Base-by-base conservation (phyloP, 2,329 filamentous ascomycete genomes). In the Alternaria ventricosa region DNA sequence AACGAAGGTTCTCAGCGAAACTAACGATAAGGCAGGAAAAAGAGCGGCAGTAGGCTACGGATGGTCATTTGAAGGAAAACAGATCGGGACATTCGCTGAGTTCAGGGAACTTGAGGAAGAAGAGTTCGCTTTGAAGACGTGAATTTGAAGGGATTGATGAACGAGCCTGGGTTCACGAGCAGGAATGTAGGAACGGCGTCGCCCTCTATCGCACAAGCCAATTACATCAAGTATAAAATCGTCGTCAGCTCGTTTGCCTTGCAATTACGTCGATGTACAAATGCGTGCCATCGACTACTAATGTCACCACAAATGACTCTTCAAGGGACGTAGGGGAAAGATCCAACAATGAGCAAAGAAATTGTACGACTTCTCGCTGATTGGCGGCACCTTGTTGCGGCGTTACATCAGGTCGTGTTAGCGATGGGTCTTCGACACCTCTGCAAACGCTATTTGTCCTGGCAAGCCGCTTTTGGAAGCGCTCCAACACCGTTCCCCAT, bases 31-130 rank as follows among this genome's bases (percentile, higher is more conserved):
- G n/a, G 36, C 36, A 41, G 36, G 0, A 3, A 41, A 0, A 18
- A 41, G 36, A 41, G 36, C 36, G 8, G 15, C 0, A 0, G 36
- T 41, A 41, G 36, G 0, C 33, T 0, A 36, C 4, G 33, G 36
- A 18, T 41, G 36, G 36, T 41, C 0, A 0, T 41, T 41, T 0
- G 36, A 41, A 0, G 36, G 36, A 0, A 0, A 0, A 41, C 36
- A 41, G 36, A 41, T 18, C 0, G 36, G 36, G n/a, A 41, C 36
- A 0, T 0, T 41, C 0, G 36, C 0, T 41, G 0, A 18, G 0
- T 41, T 41, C 36, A 0, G 0, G 0, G 36, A 0, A 41, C 15
- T 41, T 11, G 36, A 18, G n/a, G 36, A 41, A 41, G n/a, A 41
- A 0, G 36, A 41, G 36, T 41, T 41, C 0, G n/a, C 36, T 41